These are phyloP conservation scores for Macroventuria anomochaeta DNA, from an alignment of 2,329 filamentous ascomycete genomes.

Conservation along the genomic window DNA sequence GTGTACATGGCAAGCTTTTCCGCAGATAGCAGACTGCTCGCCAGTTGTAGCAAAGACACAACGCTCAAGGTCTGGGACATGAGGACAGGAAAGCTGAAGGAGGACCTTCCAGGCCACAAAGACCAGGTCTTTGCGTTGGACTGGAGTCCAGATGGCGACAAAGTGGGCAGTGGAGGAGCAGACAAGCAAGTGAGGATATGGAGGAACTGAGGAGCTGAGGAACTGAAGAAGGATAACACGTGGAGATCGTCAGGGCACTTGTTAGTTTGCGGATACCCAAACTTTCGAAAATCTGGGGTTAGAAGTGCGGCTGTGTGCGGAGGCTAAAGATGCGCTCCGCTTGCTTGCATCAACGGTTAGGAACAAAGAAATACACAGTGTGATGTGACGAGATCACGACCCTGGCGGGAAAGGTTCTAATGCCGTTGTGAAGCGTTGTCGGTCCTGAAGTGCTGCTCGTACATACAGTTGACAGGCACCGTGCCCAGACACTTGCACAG, in stretches of 20 bases:
- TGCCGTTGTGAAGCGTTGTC: neutral
- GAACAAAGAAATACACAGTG: constrained; percentile 9
- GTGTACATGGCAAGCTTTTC: constrained; percentile 95
- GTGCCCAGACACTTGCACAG: constrained; percentile 10
- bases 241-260: constrained; percentile 13
- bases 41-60: constrained; percentile 88
- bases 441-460: neutral
- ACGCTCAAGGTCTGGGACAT: constrained; percentile 97
- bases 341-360: constrained; percentile 16
- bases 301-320: constrained; percentile 14
- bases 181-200: constrained; percentile 78
- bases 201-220: constrained; percentile 65
- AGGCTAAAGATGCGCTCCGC: constrained; percentile 17
- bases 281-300: constrained; percentile 17
- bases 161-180: constrained; percentile 89
- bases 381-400: neutral
- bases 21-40: constrained; percentile 86
- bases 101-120: constrained; percentile 86
- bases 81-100: constrained; percentile 78
- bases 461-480: neutral
- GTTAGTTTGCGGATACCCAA: constrained; percentile 25
- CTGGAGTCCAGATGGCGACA: constrained; percentile 90
- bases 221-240: constrained; percentile 41
- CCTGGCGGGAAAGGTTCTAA: neutral
- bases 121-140: constrained; percentile 95